phyloP scores from a whole-genome alignment of 768 basidiomycete species.

The Piloderma croceum region DNA sequence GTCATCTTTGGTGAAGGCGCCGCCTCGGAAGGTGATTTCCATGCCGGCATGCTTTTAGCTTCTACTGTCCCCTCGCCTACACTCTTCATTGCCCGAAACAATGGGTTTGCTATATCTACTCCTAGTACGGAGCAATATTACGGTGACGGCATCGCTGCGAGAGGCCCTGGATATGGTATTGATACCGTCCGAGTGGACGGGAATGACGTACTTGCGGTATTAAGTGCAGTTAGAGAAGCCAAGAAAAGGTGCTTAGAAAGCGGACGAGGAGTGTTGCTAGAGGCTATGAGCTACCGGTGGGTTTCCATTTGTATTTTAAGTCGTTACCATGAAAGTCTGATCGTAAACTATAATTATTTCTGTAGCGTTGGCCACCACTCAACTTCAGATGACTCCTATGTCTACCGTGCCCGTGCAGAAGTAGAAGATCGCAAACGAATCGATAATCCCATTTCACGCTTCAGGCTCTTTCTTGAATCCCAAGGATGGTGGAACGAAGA shows the following conservation, averaged over 20 bases:
- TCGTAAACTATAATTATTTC: constrained; percentile 1
- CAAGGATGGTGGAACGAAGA: constrained; percentile 78
- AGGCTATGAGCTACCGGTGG: constrained; percentile 88
- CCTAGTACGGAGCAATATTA: constrained; percentile 84
- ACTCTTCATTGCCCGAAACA: constrained; percentile 72
- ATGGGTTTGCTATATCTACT: constrained; percentile 94
- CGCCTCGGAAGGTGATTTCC: constrained; percentile 93
- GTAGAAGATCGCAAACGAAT: constrained; percentile 90
- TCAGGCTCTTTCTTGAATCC: constrained; percentile 80
- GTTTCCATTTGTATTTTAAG: constrained; percentile 13
- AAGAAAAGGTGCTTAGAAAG: constrained; percentile 67
- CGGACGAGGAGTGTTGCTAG: constrained; percentile 76
- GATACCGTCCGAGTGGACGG: constrained; percentile 92
- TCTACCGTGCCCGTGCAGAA: constrained; percentile 83
- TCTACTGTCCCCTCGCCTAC: constrained; percentile 73
- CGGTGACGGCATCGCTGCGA: constrained; percentile 88
- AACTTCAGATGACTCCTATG: constrained; percentile 93
- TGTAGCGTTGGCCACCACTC: constrained; percentile 92
- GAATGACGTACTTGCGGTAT: constrained; percentile 85
- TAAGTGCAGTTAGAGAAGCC: constrained; percentile 67
- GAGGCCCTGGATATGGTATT: constrained; percentile 89
- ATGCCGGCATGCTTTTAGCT: constrained; percentile 80
- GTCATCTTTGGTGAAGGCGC: constrained; percentile 95
- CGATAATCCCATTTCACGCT: constrained; percentile 82
- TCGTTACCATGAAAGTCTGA: too few species aligned